Evolutionary conservation across 202 grass and related monocot genomes (phyloP), one percentile per base, ranked within the genome.

Genomic region (Bolboschoenoplectus hybrid): DNA sequence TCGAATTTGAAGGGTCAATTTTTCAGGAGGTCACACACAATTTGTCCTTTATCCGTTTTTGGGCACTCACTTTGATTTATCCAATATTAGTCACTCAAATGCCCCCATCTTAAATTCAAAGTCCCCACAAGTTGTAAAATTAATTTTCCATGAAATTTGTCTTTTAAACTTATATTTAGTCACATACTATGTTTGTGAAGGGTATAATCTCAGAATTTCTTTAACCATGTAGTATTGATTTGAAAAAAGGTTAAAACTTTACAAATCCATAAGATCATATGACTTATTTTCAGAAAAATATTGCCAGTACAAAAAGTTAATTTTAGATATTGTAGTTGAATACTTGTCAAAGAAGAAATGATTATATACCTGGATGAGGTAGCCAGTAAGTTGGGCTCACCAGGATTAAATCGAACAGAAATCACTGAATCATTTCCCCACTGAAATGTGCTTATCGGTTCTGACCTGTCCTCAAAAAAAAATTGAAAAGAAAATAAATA

Each of bases 351-450:
- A 83, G 45, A 16, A 78, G 65, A 85, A 45, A 91, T 83, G 53
- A 62, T n/a, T 60, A 58, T 1, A 84, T 94, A 98, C 96, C 90
- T 91, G 82, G 89, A 88, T 63, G 96, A 98, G 55, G 91, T 91
- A 82, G 92, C 88, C 71, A 98, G 82, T 38, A 98, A 64, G 86
- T 98, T 89, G 39, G 88, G 92, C 85, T 98, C 96, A 73, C 96
- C 91, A 69, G 96, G 96, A 90, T 96, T 95, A 84, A 98, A 98
- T 50, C 87, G 84, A 73, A 95, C 89, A 7, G 90, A 98, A 83
- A 96, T 85, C 81, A 90, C 88, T 57, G 91, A 95, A 90, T 98
- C 91, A 61, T 98, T 98, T 79, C 96, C 96, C 96, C 91, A 98
- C 83, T 94, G 85, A 11, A 98, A 94, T 85, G 82, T 90, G 87